Conservation (phyloP, 2,329 filamentous ascomycete genomes). For the Cyphellophora attinorum region DNA sequence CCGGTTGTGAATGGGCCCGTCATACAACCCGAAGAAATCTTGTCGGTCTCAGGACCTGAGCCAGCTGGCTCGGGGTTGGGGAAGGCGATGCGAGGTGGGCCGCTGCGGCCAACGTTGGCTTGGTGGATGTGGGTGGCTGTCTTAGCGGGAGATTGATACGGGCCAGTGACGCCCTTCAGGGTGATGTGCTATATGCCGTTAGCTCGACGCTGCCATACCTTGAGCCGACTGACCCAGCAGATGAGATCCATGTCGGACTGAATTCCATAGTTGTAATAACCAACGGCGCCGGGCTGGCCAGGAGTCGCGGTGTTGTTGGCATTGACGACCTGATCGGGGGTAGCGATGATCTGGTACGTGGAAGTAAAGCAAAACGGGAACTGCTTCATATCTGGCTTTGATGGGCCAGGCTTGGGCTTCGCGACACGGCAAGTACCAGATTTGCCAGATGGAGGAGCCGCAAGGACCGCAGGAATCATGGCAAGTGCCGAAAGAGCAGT, state of each 20-base stretch:
- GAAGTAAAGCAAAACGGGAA: slow-evolving; percentile 34
- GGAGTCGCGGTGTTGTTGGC: slow-evolving; percentile 24
- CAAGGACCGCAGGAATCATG: no score
- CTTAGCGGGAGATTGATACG: slow-evolving; percentile 40
- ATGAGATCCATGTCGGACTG: slow-evolving; percentile 36
- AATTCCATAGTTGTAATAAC: slow-evolving; percentile 45
- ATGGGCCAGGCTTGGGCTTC: neutral
- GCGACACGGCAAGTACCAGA: neutral
- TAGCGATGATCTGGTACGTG: slow-evolving; percentile 38
- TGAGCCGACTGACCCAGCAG: no score
- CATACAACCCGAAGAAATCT: slow-evolving; percentile 9
- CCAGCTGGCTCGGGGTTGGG: slow-evolving; percentile 37
- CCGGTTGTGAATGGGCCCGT: slow-evolving; percentile 35
- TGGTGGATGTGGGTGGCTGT: slow-evolving; percentile 50
- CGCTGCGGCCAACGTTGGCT: slow-evolving; percentile 33
- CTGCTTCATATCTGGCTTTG: neutral
- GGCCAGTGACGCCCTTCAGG: slow-evolving; percentile 38
- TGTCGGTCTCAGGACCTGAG: slow-evolving; percentile 20
- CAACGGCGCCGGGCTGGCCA: slow-evolving; percentile 34
- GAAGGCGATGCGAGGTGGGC: slow-evolving; percentile 44
- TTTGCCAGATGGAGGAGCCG: no score
- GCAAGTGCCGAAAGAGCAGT: no score
- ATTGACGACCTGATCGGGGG: slow-evolving; percentile 41
- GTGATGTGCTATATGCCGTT: no score
- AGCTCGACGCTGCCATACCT: no score